A percentile compares a stretch with the other conserved stretches of the same genome.
These are phyloP conservation scores for Blumeriella jaapii DNA, from an alignment of 2,329 filamentous ascomycete genomes.

Conservation along the genomic window DNA sequence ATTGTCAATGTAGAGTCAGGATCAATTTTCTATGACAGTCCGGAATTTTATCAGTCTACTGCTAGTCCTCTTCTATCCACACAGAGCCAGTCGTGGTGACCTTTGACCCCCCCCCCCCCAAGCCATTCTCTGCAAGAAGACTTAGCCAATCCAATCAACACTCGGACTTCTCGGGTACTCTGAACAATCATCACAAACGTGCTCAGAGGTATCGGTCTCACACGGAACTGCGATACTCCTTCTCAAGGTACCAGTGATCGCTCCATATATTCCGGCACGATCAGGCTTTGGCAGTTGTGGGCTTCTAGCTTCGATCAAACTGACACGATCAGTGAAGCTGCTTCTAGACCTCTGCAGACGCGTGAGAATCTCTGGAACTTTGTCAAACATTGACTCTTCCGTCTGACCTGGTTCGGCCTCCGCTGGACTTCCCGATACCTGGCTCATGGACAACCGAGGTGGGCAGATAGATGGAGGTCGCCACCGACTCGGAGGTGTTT, in stretches of 20 bases:
- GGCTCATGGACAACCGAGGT: conserved; percentile 7
- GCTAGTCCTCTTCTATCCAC: too few species aligned
- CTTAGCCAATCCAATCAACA: conserved; percentile 17
- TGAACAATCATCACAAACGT: conserved; percentile 13
- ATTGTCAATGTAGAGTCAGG: too few species aligned
- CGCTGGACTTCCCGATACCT: conserved; percentile 4
- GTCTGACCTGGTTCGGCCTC: conserved; percentile 3
- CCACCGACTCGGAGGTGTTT: conserved; percentile 5
- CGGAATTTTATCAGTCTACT: too few species aligned
- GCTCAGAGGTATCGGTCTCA: conserved; percentile 2
- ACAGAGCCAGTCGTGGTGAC: too few species aligned
- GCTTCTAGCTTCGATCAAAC: conserved; percentile 6
- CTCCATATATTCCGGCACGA: conserved; percentile 10
- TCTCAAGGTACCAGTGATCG: conserved; percentile 7
- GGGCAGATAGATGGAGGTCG: conserved; percentile 16
- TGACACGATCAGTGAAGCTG: conserved; percentile 5
- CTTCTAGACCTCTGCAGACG: conserved; percentile 3
- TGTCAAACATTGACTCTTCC: not conserved
- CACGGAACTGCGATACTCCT: conserved; percentile 1
- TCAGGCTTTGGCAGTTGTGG: conserved; percentile 8
- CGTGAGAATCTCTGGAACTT: conserved; percentile 2
- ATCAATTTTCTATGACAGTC: too few species aligned
- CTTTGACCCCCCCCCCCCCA: too few species aligned
- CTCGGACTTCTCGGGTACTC: conserved; percentile 11
- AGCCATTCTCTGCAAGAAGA: too few species aligned